These are phyloP conservation scores for Trametes sanguinea DNA, from an alignment of 768 basidiomycete genomes.

Conservation along the genomic window DNA sequence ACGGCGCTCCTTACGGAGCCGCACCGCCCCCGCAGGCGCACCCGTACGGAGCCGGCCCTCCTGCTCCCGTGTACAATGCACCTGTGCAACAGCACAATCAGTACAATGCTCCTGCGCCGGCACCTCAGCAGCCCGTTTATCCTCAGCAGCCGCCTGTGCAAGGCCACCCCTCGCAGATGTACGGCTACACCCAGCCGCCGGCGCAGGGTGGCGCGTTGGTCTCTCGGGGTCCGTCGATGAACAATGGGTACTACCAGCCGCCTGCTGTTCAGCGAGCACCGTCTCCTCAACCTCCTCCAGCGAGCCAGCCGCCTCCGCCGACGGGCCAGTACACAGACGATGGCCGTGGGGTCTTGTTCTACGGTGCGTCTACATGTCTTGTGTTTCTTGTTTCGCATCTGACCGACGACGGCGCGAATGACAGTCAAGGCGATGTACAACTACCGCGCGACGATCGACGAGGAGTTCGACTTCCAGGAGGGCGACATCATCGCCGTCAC, in stretches of 20 bases:
- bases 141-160: conserved; percentile 17
- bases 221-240: conserved; percentile 33
- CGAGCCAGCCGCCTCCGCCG: conserved; percentile 40
- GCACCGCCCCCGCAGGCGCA: conserved; percentile 32
- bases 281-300: conserved; percentile 44
- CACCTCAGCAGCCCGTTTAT: conserved; percentile 31
- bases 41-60: conserved; percentile 18
- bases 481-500: conserved; percentile 97
- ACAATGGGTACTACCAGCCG: conserved; percentile 36
- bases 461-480: conserved; percentile 95
- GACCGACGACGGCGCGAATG: not conserved
- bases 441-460: conserved; percentile 80
- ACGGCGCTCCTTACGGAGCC: conserved; percentile 33
- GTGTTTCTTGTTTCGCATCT: too few relatives aligned
- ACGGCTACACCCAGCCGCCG: conserved; percentile 16
- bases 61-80: conserved; percentile 30
- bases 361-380: conserved; percentile 70
- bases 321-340: conserved; percentile 82
- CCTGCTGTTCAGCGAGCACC: conserved; percentile 46
- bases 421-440: conserved; percentile 89
- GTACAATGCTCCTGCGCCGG: conserved; percentile 22
- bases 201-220: conserved; percentile 22
- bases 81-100: conserved; percentile 23
- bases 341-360: conserved; percentile 82
- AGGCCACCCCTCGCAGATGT: conserved; percentile 20